These are phyloP conservation scores for Mortierella sp. DNA, from an alignment of 371 early-diverging fungal genomes.

Conservation along the genomic window DNA sequence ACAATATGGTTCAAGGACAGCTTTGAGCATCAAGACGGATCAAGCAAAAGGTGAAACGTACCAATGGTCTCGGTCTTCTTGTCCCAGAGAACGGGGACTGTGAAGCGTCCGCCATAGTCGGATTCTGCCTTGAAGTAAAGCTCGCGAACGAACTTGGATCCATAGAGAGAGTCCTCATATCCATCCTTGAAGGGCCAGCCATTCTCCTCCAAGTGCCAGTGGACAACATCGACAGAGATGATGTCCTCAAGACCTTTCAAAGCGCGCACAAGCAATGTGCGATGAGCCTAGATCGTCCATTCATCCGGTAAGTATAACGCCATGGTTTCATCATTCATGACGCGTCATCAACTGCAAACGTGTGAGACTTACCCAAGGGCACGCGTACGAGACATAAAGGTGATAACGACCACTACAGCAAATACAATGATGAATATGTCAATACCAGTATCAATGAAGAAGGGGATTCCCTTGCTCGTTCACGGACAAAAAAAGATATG, in stretches of 20 bases:
- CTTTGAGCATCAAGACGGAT: neutral
- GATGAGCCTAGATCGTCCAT: conserved; percentile 71
- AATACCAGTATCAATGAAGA: too few species aligned
- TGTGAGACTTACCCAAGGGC: conserved; percentile 81
- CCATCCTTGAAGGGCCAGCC: conserved; percentile 91
- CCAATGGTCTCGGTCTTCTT: conserved; percentile 90
- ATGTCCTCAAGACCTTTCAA: conserved; percentile 87
- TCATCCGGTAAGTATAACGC: conserved; percentile 1
- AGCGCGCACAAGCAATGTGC: conserved; percentile 84
- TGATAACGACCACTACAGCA: conserved; percentile 75
- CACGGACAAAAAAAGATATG: too few species aligned
- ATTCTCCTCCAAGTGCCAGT: conserved; percentile 79
- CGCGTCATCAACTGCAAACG: neutral
- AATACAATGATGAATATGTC: neutral
- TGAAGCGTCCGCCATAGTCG: conserved; percentile 71
- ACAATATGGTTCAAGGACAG: neutral
- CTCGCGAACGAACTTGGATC: conserved; percentile 80
- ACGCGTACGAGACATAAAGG: conserved; percentile 79
- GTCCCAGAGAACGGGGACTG: conserved; percentile 93
- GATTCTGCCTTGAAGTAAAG: conserved; percentile 89
- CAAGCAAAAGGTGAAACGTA: conserved; percentile 30
- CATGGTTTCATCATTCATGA: neutral
- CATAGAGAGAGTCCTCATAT: conserved; percentile 80
- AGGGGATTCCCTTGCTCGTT: too few species aligned
- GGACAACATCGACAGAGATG: conserved; percentile 86